Conservation (phyloP, 2,329 filamentous ascomycete species). For the Pestalotiopsis sp. region DNA sequence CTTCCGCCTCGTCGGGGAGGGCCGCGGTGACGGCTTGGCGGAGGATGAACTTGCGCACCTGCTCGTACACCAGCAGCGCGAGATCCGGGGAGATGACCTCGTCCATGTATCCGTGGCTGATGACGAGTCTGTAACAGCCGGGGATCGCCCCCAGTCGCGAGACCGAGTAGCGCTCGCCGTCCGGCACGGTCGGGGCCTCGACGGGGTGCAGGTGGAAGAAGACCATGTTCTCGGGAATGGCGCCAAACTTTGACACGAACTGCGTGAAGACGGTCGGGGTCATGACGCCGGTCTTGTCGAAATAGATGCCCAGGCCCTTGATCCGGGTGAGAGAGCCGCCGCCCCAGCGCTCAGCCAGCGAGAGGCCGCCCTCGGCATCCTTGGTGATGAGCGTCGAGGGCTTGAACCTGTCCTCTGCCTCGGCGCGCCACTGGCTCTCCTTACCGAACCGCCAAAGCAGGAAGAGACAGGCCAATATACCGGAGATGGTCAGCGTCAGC, state of each 20-base stretch:
- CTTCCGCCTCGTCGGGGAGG: slow-evolving; percentile 14
- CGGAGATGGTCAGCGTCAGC: slow-evolving; percentile 72
- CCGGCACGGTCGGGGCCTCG: slow-evolving; percentile 56
- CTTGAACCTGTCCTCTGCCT: slow-evolving; percentile 62
- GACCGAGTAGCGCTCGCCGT: slow-evolving; percentile 50
- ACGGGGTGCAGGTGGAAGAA: slow-evolving; percentile 75
- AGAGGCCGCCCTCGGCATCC: slow-evolving; percentile 27
- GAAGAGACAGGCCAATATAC: slow-evolving; percentile 65
- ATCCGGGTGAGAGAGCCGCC: slow-evolving; percentile 47
- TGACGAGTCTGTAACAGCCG: slow-evolving; percentile 68
- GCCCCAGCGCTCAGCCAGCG: slow-evolving; percentile 41
- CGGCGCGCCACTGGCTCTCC: slow-evolving; percentile 74
- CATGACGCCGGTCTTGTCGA: slow-evolving; percentile 72
- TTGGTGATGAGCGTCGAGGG: slow-evolving; percentile 40
- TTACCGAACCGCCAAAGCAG: slow-evolving; percentile 80
- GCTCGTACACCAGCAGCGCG: slow-evolving; percentile 59
- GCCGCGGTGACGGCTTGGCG: slow-evolving; percentile 27
- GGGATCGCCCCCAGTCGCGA: slow-evolving; percentile 49
- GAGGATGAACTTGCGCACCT: slow-evolving; percentile 55
- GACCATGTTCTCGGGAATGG: slow-evolving; percentile 67
- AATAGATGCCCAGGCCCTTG: slow-evolving; percentile 70
- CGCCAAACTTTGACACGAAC: slow-evolving; percentile 72
- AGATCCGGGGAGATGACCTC: slow-evolving; percentile 69
- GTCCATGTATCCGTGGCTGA: slow-evolving; percentile 75
- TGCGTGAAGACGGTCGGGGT: slow-evolving; percentile 71